Evolutionary conservation across 1,284 basidiomycete species (phyloP).

Genomic region (Kalmanozyma brasiliensis): DNA sequence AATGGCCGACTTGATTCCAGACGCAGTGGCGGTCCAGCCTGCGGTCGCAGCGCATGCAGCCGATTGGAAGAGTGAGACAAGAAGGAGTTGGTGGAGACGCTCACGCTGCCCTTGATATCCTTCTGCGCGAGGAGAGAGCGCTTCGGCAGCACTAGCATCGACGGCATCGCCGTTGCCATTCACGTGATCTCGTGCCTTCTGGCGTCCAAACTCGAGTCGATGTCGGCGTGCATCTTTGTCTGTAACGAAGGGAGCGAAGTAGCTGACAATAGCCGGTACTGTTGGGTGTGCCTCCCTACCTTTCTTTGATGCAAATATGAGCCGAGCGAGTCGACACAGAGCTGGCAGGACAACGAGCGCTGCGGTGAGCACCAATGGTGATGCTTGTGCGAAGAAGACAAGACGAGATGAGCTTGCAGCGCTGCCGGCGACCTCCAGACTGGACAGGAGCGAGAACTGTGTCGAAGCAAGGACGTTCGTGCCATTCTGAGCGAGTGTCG

Average conservation of each 20-base stretch:
- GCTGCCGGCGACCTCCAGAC: background rate
- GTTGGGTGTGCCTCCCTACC: too few relatives aligned
- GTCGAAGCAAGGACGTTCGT: background rate
- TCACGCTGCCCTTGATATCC: conserved; percentile 23
- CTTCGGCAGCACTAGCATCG: too few relatives aligned
- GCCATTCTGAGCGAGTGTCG: background rate
- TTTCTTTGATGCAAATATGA: too few relatives aligned
- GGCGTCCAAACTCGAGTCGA: conserved; percentile 4
- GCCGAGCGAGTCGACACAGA: background rate
- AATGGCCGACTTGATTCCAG: background rate
- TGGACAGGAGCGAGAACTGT: background rate
- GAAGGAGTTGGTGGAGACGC: conserved; percentile 19
- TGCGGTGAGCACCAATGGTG: conserved; percentile 14
- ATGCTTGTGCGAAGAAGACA: background rate
- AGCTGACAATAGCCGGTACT: conserved; percentile 6
- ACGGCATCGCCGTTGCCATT: too few relatives aligned
- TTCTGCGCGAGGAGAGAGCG: background rate
- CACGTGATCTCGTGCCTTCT: too few relatives aligned
- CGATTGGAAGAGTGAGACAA: conserved; percentile 17
- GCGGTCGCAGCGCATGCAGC: conserved; percentile 8
- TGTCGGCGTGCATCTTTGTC: conserved; percentile 26
- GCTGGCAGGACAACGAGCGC: background rate
- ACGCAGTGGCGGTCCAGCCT: background rate
- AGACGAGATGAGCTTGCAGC: background rate
- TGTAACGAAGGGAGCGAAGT: conserved; percentile 39